Base-by-base conservation (phyloP, 2,329 filamentous ascomycete genomes). In the Fusarium pseudoanthophilum region DNA sequence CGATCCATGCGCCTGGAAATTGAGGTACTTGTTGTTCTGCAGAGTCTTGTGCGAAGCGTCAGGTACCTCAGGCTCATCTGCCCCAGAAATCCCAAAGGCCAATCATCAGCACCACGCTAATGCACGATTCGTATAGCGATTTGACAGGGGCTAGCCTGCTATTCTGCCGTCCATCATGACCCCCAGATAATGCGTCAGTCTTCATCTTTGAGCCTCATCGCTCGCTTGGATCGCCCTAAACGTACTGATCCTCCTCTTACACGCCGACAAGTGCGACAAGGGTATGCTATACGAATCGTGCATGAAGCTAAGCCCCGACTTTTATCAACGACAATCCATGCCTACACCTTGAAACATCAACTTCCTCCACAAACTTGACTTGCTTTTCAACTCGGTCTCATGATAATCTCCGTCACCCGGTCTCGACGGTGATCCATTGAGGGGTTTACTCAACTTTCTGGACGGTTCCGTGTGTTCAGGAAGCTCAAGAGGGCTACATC, bases 251-350 rank as follows among this genome's bases (percentile, higher is more conserved):
- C 51, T 55, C 51, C 51, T 40, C 51, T 46, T 39, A 37, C 40
- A 37, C 49, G 26, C 43, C 51, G 30, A 58, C 24, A 24, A 28
- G 30, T 36, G n/a, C 10, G 40, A 40, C 70, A 57, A 64, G 70
- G 60, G 58, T 71, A 43, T 76, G 75, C 75, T 77, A 77, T 74
- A 77, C 75, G 75, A 77, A 77, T 72, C 67, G 57, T 77, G 75
- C 75, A 77, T 73, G 72, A 72, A 69, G 73, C 75, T 77, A 77
- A 69, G 64, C 75, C 69, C 49, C 66, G 59, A 63, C 46, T 63
- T 53, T 51, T 26, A 26, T 58, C 59, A 64, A 72, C 69, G 52
- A 69, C 69, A 60, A 26, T 45, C 49, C 32, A 69, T 49, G 13
- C 43, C 16, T 46, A 28, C 28, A 26, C 42, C 37, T 59, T 51